These are phyloP conservation scores for Brassica incana DNA, from an alignment of 345 rosid genomes.

Conservation along the genomic window DNA sequence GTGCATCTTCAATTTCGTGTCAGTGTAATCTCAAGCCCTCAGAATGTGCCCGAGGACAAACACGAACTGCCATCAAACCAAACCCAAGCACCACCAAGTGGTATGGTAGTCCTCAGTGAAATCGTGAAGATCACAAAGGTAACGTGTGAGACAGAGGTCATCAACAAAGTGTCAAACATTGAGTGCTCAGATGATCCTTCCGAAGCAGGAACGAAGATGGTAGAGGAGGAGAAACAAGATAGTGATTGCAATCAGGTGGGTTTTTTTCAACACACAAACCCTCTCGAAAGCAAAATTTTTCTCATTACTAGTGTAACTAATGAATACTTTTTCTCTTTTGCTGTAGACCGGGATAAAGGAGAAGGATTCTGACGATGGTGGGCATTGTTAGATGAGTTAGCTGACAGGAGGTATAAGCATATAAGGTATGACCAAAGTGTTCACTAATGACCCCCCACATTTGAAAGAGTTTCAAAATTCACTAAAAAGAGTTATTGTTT, in stretches of 20 bases:
- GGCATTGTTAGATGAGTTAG: slow-evolving; percentile 20
- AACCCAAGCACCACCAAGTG: slow-evolving; percentile 27
- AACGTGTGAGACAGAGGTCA: slow-evolving; percentile 40
- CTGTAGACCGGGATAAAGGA: slow-evolving; percentile 3
- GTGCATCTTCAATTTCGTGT: not conserved
- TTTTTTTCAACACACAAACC: not conserved
- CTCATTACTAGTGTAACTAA: not conserved
- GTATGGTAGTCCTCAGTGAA: slow-evolving; percentile 49
- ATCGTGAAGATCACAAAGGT: slow-evolving; percentile 50
- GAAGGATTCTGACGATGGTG: slow-evolving; percentile 17
- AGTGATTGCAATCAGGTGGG: slow-evolving; percentile 25
- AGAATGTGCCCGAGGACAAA: slow-evolving; percentile 44
- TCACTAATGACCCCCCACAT: not conserved
- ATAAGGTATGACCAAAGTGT: slow-evolving; percentile 21
- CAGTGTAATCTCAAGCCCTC: slow-evolving; percentile 45
- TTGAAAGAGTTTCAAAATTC: slow-evolving; percentile 5
- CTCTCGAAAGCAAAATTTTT: not conserved
- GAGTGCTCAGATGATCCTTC: slow-evolving; percentile 36
- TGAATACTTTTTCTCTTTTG: not conserved
- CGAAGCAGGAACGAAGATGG: slow-evolving; percentile 28
- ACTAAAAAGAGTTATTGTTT: slow-evolving; percentile 22
- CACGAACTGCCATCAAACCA: slow-evolving; percentile 42
- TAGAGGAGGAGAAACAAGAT: slow-evolving; percentile 16
- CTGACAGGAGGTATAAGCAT: slow-evolving; percentile 14
- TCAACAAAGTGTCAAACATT: slow-evolving; percentile 33